These are phyloP conservation scores for Trichoderma koningiopsis DNA, from an alignment of 2,329 filamentous ascomycete species.

Conservation along the genomic window DNA sequence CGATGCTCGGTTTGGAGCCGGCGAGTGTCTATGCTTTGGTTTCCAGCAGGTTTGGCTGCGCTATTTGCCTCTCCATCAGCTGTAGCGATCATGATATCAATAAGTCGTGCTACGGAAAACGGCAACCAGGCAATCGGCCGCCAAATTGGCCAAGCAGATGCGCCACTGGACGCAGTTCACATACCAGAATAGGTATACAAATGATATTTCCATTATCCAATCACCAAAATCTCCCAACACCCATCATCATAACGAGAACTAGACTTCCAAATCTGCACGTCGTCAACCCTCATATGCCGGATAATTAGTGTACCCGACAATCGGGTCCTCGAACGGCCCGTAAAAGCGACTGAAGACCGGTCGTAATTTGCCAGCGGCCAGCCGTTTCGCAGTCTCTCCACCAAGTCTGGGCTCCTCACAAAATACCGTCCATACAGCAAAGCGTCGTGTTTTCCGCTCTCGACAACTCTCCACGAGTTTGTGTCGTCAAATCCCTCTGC, in stretches of 20 bases:
- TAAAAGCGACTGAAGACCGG: conserved; percentile 49
- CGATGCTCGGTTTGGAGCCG: not conserved
- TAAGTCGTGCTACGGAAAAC: not conserved
- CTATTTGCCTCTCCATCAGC: not conserved
- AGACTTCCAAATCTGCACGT: not conserved
- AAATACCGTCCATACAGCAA: conserved; percentile 52
- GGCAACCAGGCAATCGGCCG: not conserved
- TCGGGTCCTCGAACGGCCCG: conserved; percentile 41
- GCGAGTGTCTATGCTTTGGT: not conserved
- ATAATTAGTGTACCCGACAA: conserved; percentile 43
- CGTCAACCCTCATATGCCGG: conserved; percentile 24
- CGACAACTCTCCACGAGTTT: conserved; percentile 50
- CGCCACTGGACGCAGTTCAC: not conserved
- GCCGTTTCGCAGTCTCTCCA: conserved; percentile 45
- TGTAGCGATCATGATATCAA: not conserved
- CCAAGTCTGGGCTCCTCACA: conserved; percentile 52
- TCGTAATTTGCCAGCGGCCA: conserved; percentile 47
- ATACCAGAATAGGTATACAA: not conserved
- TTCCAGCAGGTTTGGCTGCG: not conserved
- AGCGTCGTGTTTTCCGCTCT: conserved; percentile 50
- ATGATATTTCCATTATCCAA: not conserved
- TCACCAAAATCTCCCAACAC: not conserved
- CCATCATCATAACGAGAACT: not conserved
- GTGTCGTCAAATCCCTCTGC: conserved; percentile 56
- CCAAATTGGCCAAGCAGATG: no score